Evolutionary conservation across 495 filamentous ascomycete species (phyloP).

Genomic region (Haplographium delicatum): DNA sequence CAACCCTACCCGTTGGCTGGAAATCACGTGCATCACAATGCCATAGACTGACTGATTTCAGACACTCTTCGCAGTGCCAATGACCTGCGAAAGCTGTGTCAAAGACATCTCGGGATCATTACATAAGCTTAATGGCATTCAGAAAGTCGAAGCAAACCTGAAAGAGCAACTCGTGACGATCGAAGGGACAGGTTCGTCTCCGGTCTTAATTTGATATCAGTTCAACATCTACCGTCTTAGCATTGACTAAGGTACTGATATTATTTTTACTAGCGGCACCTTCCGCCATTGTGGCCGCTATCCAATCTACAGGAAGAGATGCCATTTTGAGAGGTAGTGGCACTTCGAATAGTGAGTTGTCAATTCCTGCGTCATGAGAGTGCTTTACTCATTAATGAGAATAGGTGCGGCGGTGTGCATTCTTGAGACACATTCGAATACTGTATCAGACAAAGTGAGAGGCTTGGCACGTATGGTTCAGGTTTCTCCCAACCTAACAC

Average conservation of each 20-base stretch:
- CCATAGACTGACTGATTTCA: conserved; percentile 32
- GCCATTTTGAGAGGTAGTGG: conserved; percentile 92
- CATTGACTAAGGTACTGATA: conserved; percentile 8
- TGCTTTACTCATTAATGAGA: conserved; percentile 1
- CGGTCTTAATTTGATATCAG: neutral
- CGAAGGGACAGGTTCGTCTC: conserved; percentile 56
- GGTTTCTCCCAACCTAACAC: conserved; percentile 64
- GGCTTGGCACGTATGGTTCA: conserved; percentile 80
- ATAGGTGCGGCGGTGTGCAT: conserved; percentile 91
- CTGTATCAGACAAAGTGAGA: conserved; percentile 57
- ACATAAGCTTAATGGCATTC: conserved; percentile 65
- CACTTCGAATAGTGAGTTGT: conserved; percentile 65
- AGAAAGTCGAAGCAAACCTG: conserved; percentile 60
- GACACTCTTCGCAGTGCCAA: conserved; percentile 92
- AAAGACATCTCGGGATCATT: conserved; percentile 75
- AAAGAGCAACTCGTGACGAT: conserved; percentile 62
- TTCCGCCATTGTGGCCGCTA: conserved; percentile 80
- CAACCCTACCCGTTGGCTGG: conserved; percentile 1
- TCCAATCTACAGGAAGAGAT: conserved; percentile 85
- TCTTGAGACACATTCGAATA: conserved; percentile 76
- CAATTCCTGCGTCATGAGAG: conserved; percentile 6
- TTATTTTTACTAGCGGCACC: conserved; percentile 59
- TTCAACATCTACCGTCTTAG: neutral
- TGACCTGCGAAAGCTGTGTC: conserved; percentile 84
- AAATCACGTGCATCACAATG: conserved; percentile 11